phyloP scores from a whole-genome alignment of 495 filamentous ascomycete species.

The Aspergillus olivimuriae region DNA sequence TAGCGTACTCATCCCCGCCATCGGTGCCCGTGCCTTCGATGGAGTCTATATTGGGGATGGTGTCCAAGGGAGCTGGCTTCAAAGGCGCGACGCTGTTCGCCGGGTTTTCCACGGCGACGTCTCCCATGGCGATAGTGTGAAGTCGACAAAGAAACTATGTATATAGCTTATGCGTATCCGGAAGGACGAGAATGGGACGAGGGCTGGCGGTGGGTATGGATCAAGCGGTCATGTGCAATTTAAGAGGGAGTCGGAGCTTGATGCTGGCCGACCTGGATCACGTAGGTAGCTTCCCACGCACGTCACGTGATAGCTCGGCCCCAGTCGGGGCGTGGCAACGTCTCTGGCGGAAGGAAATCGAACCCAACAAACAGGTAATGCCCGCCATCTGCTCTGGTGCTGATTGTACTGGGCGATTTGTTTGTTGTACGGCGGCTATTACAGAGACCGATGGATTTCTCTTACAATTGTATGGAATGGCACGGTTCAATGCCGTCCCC shows the following conservation, averaged over 20 bases:
- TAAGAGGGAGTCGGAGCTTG: constrained; percentile 6
- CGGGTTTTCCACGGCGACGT: constrained; percentile 76
- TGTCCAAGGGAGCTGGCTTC: constrained; percentile 68
- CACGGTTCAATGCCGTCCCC: too few relatives aligned
- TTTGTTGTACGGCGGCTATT: background rate
- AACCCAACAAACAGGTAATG: background rate
- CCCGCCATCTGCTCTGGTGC: too few relatives aligned
- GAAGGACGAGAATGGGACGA: background rate
- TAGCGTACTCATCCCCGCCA: constrained; percentile 86
- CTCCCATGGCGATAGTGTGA: constrained; percentile 56
- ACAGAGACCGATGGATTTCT: background rate
- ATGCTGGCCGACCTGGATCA: constrained; percentile 6
- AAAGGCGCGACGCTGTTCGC: constrained; percentile 63
- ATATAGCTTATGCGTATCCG: background rate
- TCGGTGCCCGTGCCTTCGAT: constrained; percentile 77
- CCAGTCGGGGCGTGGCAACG: background rate
- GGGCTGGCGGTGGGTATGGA: background rate
- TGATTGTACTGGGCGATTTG: background rate
- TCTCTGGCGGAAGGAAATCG: background rate
- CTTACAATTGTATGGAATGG: too few relatives aligned
- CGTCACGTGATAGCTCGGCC: constrained; percentile 11
- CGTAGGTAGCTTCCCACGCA: constrained; percentile 12
- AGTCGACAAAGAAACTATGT: background rate
- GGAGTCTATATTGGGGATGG: constrained; percentile 82
- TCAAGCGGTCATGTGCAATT: background rate